Base-by-base conservation (phyloP, 2,329 filamentous ascomycete genomes). In the Aspergillus sp. region DNA sequence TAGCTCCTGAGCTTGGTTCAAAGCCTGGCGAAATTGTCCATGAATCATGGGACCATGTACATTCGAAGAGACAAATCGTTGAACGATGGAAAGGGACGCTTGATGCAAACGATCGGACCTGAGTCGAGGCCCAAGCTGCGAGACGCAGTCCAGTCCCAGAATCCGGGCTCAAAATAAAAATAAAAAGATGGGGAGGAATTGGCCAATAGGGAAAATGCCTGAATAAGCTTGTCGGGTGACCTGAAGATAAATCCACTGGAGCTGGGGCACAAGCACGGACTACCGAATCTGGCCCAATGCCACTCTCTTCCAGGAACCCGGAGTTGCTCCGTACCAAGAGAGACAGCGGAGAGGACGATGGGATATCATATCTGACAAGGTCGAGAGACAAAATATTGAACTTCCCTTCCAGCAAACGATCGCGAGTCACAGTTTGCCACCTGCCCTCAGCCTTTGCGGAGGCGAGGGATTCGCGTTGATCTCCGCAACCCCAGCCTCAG, bases 161-260 rank as follows among this genome's bases (percentile, higher is more conserved):
- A 37, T 37, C 7, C 34, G n/a, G 12, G 34, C 34, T 37, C 20
- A 42, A 24, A 24, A 57, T 52, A 48, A 57, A 49, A 57, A 57
- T 42, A 51, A 52, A 56, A 30, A 22, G 2, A 46, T 17, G 52
- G 8, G 30, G 17, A 59, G 47, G 33, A 27, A 55, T 54, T 58
- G 56, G 37, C 58, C 55, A 58, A 61, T 42, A 22, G 42, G 15
- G 33, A 12, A 13, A 37, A 24, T 22, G 19, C 39, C 13, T 24
- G 20, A 4, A 61, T 61, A 61, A 61, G 55, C 58, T 61, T 54
- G 58, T 57, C 49, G 49, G 51, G 41, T 46, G 42, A 53, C 54
- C 39, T 48, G 45, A 34, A 34, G 11, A 27, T 20, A 24, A 48
- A 37, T 20, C 45, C 45, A 48, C 45, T 48, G 27, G 9, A 34